These are phyloP conservation scores for Filobasidium floriforme DNA, from an alignment of 768 basidiomycete genomes.

Conservation along the genomic window DNA sequence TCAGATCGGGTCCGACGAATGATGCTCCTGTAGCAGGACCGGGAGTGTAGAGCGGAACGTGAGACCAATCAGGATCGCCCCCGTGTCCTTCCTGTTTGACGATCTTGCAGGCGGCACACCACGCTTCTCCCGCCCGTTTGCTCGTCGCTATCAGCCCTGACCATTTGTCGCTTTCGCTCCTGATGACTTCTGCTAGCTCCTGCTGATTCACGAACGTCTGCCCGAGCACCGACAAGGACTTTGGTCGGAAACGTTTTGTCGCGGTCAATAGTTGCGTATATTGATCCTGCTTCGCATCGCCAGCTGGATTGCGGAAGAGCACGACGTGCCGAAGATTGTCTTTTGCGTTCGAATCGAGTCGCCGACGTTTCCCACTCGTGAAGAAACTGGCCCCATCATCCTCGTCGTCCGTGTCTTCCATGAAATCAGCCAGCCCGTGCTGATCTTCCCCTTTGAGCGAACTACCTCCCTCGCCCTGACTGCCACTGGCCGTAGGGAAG, in stretches of 20 bases:
- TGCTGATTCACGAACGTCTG: neutral
- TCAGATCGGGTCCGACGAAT: neutral
- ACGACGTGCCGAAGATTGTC: slow-evolving; percentile 4
- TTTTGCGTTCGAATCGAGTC: neutral
- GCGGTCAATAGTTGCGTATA: slow-evolving; percentile 2
- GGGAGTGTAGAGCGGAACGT: slow-evolving; percentile 9
- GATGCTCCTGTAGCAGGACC: slow-evolving; percentile 3
- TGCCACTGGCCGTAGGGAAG: neutral
- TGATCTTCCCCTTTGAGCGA: slow-evolving; percentile 5
- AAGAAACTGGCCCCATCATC: slow-evolving; percentile 11
- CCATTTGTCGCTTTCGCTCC: slow-evolving; percentile 3
- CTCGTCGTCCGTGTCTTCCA: slow-evolving; percentile 23
- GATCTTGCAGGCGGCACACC: neutral
- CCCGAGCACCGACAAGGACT: slow-evolving; percentile 10
- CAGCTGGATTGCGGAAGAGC: slow-evolving; percentile 9
- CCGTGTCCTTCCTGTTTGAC: too few relatives aligned
- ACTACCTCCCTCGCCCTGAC: neutral
- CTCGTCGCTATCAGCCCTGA: slow-evolving; percentile 12
- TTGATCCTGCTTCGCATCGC: neutral
- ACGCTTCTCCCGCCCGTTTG: slow-evolving; percentile 14
- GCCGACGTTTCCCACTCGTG: neutral
- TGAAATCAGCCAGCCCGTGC: slow-evolving; percentile 13
- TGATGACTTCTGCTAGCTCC: slow-evolving; percentile 1
- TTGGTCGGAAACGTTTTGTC: slow-evolving; percentile 1
- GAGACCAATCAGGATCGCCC: slow-evolving; percentile 2